These are phyloP conservation scores for Boletus pseudopeckii DNA, from an alignment of 768 basidiomycete genomes.

Conservation along the genomic window DNA sequence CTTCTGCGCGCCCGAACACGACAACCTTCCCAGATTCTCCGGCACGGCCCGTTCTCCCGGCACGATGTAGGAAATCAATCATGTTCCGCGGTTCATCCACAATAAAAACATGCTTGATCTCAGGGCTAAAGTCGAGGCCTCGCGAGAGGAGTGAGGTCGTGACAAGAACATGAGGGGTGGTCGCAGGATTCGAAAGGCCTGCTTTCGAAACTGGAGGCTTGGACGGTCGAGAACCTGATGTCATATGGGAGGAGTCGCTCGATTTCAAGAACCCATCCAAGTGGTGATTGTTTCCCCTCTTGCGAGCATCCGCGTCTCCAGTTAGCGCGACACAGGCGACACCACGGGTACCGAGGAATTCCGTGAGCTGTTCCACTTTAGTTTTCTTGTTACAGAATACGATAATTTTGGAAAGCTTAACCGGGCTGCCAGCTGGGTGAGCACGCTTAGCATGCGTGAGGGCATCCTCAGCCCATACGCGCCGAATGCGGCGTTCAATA, in stretches of 20 bases:
- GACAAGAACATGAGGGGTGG: slow-evolving; percentile 65
- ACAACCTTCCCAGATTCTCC: slow-evolving; percentile 69
- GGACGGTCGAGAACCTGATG: background rate
- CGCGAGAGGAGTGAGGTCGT: slow-evolving; percentile 90
- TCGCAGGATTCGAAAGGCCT: slow-evolving; percentile 23
- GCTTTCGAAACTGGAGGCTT: slow-evolving; percentile 6
- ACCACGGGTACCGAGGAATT: slow-evolving; percentile 55
- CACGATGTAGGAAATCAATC: slow-evolving; percentile 90
- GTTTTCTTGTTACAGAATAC: slow-evolving; percentile 80
- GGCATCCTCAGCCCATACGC: slow-evolving; percentile 73
- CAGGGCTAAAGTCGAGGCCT: slow-evolving; percentile 82
- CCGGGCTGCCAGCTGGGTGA: slow-evolving; percentile 17
- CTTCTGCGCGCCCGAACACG: slow-evolving; percentile 68
- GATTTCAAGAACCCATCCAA: slow-evolving; percentile 67
- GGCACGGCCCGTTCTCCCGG: slow-evolving; percentile 78
- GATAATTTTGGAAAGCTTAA: slow-evolving; percentile 60
- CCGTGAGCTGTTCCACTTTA: slow-evolving; percentile 61
- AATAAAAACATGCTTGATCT: slow-evolving; percentile 79
- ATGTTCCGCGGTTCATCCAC: slow-evolving; percentile 86
- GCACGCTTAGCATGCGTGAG: slow-evolving; percentile 27
- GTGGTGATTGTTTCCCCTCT: slow-evolving; percentile 69
- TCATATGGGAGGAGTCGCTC: background rate
- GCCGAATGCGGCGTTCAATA: slow-evolving; percentile 68
- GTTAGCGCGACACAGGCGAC: slow-evolving; percentile 66
- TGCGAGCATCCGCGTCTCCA: slow-evolving; percentile 53